Percentiles rank a stretch among this genome's conserved stretches.
Conservation (phyloP, 208 protist genomes). For the Naegleria lovaniensis region DNA sequence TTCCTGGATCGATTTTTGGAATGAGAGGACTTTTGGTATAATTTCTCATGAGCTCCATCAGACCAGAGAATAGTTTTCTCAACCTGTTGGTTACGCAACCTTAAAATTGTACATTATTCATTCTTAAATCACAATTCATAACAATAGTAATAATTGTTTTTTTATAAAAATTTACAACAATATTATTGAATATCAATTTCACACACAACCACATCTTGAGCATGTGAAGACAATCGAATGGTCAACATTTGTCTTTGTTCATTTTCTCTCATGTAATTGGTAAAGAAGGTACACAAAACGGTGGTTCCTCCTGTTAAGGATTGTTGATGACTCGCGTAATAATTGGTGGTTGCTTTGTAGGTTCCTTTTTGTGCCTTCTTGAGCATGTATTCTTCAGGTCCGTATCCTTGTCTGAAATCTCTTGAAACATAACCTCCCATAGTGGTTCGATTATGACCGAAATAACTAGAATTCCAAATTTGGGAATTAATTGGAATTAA, state of each 20-base stretch:
- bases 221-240: neutral
- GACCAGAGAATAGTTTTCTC: no score
- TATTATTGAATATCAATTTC: neutral
- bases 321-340: neutral
- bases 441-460: neutral
- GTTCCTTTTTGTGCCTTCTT: neutral
- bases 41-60: no score
- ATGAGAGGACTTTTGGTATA: no score
- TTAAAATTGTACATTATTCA: no score
- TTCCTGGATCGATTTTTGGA: no score
- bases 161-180: no score
- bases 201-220: neutral
- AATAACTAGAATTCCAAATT: neutral
- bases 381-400: neutral
- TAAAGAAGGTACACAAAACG: neutral
- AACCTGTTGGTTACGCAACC: no score
- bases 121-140: no score
- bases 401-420: slow-evolving; percentile 22
- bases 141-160: no score
- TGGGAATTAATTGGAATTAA: no score
- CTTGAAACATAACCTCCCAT: neutral
- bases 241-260: neutral
- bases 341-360: neutral
- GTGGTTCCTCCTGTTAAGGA: neutral
- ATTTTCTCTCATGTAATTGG: slow-evolving; percentile 8